A percentile compares a stretch with the other conserved stretches of the same genome.
Conservation (phyloP, 768 basidiomycete genomes). For the Macrolepiota fuliginosa region DNA sequence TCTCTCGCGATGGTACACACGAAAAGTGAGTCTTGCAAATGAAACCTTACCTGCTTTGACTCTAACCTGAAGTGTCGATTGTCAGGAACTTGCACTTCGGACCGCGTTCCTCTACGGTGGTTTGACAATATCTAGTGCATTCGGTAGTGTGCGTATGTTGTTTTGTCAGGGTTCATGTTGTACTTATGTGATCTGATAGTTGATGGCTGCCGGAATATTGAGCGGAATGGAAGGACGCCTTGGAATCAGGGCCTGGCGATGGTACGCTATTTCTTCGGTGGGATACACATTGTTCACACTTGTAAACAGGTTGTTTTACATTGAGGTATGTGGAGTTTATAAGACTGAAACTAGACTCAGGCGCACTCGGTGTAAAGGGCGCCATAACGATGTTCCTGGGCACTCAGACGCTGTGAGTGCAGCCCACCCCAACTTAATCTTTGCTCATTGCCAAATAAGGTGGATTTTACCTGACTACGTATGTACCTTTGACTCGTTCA, state of each 20-base stretch:
- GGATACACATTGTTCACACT: background rate
- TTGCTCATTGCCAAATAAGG: constrained; percentile 25
- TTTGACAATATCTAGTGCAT: constrained; percentile 62
- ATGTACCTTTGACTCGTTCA: constrained; percentile 16
- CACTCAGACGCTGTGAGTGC: constrained; percentile 46
- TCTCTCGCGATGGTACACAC: constrained; percentile 56
- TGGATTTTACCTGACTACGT: constrained; percentile 62
- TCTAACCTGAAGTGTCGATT: constrained; percentile 8
- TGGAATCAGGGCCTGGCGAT: constrained; percentile 71
- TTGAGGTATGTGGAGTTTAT: constrained; percentile 42
- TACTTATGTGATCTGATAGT: constrained; percentile 25
- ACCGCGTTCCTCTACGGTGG: constrained; percentile 60
- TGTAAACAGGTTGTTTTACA: constrained; percentile 58
- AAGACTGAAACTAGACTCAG: background rate
- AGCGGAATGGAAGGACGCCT: constrained; percentile 63
- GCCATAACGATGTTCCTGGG: constrained; percentile 61
- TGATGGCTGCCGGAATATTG: constrained; percentile 77
- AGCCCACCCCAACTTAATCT: background rate
- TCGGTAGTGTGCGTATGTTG: constrained; percentile 50
- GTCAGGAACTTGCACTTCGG: constrained; percentile 63
- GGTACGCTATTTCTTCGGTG: constrained; percentile 30
- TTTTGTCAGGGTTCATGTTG: background rate
- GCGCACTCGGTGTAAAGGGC: constrained; percentile 36
- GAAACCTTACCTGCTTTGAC: background rate
- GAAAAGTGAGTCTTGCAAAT: constrained; percentile 35